Evolutionary conservation across 2,329 filamentous ascomycete genomes (phyloP).

Genomic region (Aspergillus sp.): DNA sequence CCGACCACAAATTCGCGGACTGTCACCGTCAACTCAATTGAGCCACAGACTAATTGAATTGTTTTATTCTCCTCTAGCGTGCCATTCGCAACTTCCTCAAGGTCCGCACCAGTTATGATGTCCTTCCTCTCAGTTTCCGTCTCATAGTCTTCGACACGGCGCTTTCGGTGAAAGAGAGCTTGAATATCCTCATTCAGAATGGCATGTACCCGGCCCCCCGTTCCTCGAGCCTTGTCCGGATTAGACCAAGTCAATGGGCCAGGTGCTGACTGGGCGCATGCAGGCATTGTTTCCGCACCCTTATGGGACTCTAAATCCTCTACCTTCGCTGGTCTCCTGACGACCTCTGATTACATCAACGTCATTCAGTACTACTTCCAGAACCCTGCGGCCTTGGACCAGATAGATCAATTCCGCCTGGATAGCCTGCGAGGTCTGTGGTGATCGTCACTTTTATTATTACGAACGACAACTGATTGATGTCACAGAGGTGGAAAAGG

Average conservation of each 20-base stretch:
- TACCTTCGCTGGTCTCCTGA: conserved; percentile 90
- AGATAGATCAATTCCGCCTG: conserved; percentile 91
- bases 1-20: neutral
- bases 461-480: conserved; percentile 10
- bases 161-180: conserved; percentile 93
- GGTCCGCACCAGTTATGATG: conserved; percentile 95
- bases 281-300: conserved; percentile 95
- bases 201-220: conserved; percentile 57
- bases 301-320: conserved; percentile 95
- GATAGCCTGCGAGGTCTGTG: conserved; percentile 83
- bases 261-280: conserved; percentile 28
- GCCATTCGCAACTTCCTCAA: conserved; percentile 95
- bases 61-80: conserved; percentile 60
- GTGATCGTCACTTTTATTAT: neutral
- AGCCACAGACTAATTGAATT: conserved; percentile 34
- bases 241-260: conserved; percentile 3
- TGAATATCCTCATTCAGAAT: conserved; percentile 95
- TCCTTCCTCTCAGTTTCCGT: conserved; percentile 92
- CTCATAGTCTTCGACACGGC: conserved; percentile 95
- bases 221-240: neutral
- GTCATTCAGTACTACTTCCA: conserved; percentile 99
- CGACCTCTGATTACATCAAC: conserved; percentile 97
- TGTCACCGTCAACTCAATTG: conserved; percentile 3
- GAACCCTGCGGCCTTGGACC: conserved; percentile 84
- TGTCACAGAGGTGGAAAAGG: conserved; percentile 85